Percentiles rank a stretch among this genome's conserved stretches.
Conservation (phyloP, 2,329 filamentous ascomycete species). For the Apiospora kogelbergensis region DNA sequence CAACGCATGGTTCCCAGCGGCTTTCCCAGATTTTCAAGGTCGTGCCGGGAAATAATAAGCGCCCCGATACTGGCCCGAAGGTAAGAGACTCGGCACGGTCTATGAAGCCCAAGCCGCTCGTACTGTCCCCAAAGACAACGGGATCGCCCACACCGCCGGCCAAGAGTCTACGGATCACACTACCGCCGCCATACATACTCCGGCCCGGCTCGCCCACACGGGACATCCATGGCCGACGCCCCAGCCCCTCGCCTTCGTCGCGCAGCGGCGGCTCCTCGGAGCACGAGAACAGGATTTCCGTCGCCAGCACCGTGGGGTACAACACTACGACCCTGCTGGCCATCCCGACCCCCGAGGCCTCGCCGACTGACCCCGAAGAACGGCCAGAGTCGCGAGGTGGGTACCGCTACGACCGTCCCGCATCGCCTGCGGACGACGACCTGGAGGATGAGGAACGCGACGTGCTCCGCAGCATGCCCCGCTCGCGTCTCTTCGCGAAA, state of each 20-base stretch:
- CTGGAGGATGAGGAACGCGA: neutral
- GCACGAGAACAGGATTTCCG: conserved; percentile 14
- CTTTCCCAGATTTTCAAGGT: conserved; percentile 29
- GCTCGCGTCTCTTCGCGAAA: neutral
- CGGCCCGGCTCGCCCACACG: conserved; percentile 21
- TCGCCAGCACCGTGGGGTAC: neutral
- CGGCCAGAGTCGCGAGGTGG: neutral
- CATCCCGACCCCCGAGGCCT: neutral
- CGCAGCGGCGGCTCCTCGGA: conserved; percentile 30
- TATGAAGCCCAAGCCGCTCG: conserved; percentile 3
- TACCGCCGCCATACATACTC: conserved; percentile 25
- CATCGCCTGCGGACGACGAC: neutral
- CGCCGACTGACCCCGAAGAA: neutral
- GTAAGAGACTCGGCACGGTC: neutral
- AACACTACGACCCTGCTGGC: conserved; percentile 14
- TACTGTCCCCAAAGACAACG: conserved; percentile 9
- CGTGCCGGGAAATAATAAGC: conserved; percentile 18
- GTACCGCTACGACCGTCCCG: neutral
- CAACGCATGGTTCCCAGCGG: conserved; percentile 19
- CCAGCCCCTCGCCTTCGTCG: conserved; percentile 26
- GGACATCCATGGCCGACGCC: neutral
- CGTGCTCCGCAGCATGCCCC: neutral
- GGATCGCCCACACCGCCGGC: conserved; percentile 24
- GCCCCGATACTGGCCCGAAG: neutral
- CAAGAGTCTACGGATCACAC: conserved; percentile 12